A percentile compares a stretch with the other conserved stretches of the same genome.
These are phyloP conservation scores for Auricularia heimuer DNA, from an alignment of 768 basidiomycete genomes.

Conservation along the genomic window DNA sequence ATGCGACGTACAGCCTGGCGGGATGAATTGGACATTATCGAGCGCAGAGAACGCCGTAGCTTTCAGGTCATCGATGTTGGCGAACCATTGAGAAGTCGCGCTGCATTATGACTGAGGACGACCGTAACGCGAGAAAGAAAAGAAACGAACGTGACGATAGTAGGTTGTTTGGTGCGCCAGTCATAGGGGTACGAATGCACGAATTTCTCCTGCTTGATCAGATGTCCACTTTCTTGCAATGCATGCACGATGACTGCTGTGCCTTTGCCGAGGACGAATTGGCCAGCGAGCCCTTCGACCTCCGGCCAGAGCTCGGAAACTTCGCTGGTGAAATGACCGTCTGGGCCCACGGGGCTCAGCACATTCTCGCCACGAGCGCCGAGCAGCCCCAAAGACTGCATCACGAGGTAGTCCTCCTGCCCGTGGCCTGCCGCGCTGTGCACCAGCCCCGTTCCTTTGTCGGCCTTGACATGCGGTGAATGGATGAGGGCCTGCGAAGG, in stretches of 20 bases:
- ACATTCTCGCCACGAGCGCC: slow-evolving; percentile 32
- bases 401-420: slow-evolving; percentile 78
- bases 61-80: slow-evolving; percentile 81
- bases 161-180: slow-evolving; percentile 89
- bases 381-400: slow-evolving; percentile 42
- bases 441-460: slow-evolving; percentile 91
- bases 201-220: slow-evolving; percentile 60
- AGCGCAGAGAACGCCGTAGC: slow-evolving; percentile 60
- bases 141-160: slow-evolving; percentile 70
- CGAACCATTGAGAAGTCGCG: slow-evolving; percentile 97
- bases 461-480: slow-evolving; percentile 68
- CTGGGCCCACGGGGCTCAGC: slow-evolving; percentile 72
- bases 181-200: slow-evolving; percentile 93
- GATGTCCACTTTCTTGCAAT: slow-evolving; percentile 36
- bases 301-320: slow-evolving; percentile 51
- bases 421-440: slow-evolving; percentile 96
- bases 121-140: not conserved
- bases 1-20: slow-evolving; percentile 50
- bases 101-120: slow-evolving; percentile 24
- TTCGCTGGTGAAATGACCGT: slow-evolving; percentile 57
- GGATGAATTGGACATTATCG: slow-evolving; percentile 62
- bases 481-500: slow-evolving; percentile 44
- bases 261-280: slow-evolving; percentile 66
- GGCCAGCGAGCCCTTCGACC: slow-evolving; percentile 44
- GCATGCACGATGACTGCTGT: slow-evolving; percentile 55